Conservation (phyloP, 345 rosid species). For the Bruguiera parviflora region DNA sequence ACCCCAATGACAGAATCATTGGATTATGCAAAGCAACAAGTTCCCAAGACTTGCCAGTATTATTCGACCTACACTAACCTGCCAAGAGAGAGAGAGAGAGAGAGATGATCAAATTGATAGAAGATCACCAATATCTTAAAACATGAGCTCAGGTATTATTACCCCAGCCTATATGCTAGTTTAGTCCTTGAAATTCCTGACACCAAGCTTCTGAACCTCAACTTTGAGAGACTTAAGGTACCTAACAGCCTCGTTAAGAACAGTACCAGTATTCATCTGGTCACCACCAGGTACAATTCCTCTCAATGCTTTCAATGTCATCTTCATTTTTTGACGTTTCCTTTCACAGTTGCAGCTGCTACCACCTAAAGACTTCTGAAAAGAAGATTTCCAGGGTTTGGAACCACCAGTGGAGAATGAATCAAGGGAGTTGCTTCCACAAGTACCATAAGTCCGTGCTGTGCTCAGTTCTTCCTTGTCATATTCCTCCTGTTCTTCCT, state of each 20-base stretch:
- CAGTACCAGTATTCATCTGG: constrained; percentile 59
- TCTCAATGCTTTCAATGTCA: constrained; percentile 67
- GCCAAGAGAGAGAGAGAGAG: constrained; percentile 7
- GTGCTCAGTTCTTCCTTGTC: constrained; percentile 76
- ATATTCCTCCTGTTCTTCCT: constrained; percentile 44
- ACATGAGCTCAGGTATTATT: background rate
- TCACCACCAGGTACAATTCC: constrained; percentile 76
- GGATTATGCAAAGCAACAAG: constrained; percentile 7
- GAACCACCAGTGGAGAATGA: constrained; percentile 48
- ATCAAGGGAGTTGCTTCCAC: constrained; percentile 49
- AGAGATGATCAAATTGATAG: background rate
- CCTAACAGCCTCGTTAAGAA: constrained; percentile 80
- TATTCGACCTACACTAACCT: constrained; percentile 10
- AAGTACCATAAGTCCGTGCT: constrained; percentile 48
- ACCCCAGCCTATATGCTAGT: constrained; percentile 21
- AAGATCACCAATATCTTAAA: background rate
- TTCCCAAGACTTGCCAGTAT: constrained; percentile 3
- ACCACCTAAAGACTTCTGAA: constrained; percentile 35
- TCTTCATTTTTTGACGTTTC: constrained; percentile 65
- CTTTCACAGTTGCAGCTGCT: constrained; percentile 43
- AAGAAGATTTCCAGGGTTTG: constrained; percentile 38
- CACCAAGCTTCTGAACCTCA: constrained; percentile 72
- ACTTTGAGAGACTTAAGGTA: constrained; percentile 78
- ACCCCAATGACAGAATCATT: background rate
- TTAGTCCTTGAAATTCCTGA: constrained; percentile 41